Percentiles rank a stretch among this genome's conserved stretches.
These are phyloP conservation scores for Phytopythium oedochilum DNA, from an alignment of 352 stramenopile species.

Conservation along the genomic window DNA sequence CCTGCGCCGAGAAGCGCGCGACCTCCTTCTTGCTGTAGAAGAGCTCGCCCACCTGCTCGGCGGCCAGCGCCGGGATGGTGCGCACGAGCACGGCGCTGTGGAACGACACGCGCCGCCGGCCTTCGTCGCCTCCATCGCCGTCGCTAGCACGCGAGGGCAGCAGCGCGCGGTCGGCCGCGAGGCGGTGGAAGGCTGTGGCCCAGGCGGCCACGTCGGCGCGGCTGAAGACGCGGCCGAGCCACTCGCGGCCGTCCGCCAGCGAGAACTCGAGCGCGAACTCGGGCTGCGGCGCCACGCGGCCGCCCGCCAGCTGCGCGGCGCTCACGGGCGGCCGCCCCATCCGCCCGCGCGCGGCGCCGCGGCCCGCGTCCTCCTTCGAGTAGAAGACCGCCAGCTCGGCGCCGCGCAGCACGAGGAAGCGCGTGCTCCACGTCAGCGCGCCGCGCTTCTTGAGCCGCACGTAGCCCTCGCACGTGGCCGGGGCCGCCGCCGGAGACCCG, in stretches of 20 bases:
- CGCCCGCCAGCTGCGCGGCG: conserved; percentile 27
- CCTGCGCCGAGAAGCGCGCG: conserved; percentile 50
- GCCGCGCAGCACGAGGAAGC: conserved; percentile 50
- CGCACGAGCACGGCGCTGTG: conserved; percentile 52
- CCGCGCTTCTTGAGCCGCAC: conserved; percentile 53
- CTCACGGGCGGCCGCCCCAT: conserved; percentile 15
- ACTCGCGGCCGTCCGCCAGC: conserved; percentile 37
- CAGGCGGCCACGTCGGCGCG: conserved; percentile 50
- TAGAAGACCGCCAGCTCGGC: conserved; percentile 39
- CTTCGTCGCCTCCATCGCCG: conserved; percentile 15
- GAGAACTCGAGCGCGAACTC: conserved; percentile 46
- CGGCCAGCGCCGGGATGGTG: conserved; percentile 42
- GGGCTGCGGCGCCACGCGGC: conserved; percentile 33
- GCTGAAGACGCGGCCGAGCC: conserved; percentile 43
- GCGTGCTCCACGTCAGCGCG: conserved; percentile 54
- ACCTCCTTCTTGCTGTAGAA: conserved; percentile 68
- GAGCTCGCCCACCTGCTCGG: conserved; percentile 47
- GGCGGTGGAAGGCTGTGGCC: conserved; percentile 61
- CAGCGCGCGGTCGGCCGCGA: conserved; percentile 14
- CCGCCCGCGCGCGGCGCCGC: neutral
- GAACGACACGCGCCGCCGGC: conserved; percentile 51
- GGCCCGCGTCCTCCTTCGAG: conserved; percentile 48
- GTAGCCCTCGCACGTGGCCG: conserved; percentile 40
- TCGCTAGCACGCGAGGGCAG: conserved; percentile 14
- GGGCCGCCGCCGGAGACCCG: neutral